Evolutionary conservation across 1,284 basidiomycete species (phyloP).

Genomic region (Mycena sp.): DNA sequence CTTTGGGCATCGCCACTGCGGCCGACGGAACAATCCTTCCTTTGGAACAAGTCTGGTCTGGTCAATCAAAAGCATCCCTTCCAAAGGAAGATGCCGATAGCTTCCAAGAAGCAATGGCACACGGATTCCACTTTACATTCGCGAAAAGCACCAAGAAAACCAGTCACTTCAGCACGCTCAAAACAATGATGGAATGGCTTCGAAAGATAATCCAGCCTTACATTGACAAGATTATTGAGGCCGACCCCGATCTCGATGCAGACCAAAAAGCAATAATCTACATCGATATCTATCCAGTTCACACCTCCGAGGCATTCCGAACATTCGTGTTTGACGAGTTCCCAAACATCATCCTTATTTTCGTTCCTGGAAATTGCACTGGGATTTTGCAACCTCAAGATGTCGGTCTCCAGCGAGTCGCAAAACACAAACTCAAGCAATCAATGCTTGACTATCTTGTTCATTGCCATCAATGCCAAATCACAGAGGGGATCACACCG

Average conservation of each 20-base stretch:
- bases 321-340: neutral
- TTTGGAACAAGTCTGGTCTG: constrained; percentile 2
- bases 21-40: neutral
- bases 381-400: neutral
- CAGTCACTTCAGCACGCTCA: constrained; percentile 32
- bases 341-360: neutral
- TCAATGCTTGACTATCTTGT: neutral
- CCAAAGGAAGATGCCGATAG: constrained; percentile 25
- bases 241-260: neutral
- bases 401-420: neutral
- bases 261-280: constrained; percentile 35
- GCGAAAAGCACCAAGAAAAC: constrained; percentile 27
- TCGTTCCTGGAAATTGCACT: neutral
- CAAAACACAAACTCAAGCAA: neutral
- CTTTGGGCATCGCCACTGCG: constrained; percentile 24
- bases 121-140: constrained; percentile 35
- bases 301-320: constrained; percentile 33
- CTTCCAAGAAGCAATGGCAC: constrained; percentile 25
- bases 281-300: constrained; percentile 39
- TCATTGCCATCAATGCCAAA: neutral
- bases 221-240: neutral
- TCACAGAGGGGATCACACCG: neutral
- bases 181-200: constrained; percentile 11
- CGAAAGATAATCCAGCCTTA: constrained; percentile 11
- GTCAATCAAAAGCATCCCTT: constrained; percentile 26